These are phyloP conservation scores for Mortierella sp. DNA, from an alignment of 371 early-diverging fungal species.

Conservation along the genomic window DNA sequence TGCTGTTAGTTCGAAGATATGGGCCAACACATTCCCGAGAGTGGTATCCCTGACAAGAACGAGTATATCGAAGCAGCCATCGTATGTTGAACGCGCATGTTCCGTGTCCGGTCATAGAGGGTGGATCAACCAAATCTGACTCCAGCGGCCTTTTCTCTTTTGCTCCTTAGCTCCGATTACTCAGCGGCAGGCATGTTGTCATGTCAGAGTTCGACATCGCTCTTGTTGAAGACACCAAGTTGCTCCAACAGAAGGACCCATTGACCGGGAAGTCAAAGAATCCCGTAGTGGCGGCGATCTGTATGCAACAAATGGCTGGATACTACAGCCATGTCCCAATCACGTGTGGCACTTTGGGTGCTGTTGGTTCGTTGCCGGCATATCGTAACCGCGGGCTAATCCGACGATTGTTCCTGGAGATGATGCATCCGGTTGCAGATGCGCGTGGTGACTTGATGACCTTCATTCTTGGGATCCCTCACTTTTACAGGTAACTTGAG, in stretches of 20 bases:
- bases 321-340: slow-evolving; percentile 16
- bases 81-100: neutral
- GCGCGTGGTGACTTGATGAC: slow-evolving; percentile 33
- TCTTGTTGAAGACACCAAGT: slow-evolving; percentile 23
- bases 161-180: neutral
- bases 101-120: too few relatives aligned
- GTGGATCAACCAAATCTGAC: too few relatives aligned
- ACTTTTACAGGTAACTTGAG: slow-evolving; percentile 48
- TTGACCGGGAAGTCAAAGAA: too few relatives aligned
- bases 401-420: slow-evolving; percentile 23
- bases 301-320: slow-evolving; percentile 9
- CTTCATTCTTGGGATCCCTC: slow-evolving; percentile 29
- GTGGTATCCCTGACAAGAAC: slow-evolving; percentile 8
- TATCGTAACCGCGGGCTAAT: slow-evolving; percentile 34
- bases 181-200: slow-evolving; percentile 19
- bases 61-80: slow-evolving; percentile 1
- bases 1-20: neutral
- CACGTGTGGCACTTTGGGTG: slow-evolving; percentile 6
- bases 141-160: neutral
- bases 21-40: slow-evolving; percentile 1
- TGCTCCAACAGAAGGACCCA: slow-evolving; percentile 3
- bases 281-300: slow-evolving; percentile 19
- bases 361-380: slow-evolving; percentile 7
- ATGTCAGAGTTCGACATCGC: slow-evolving; percentile 32
- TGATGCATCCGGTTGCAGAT: slow-evolving; percentile 42